These are phyloP conservation scores for Homolaphlyctis polyrhiza DNA, from an alignment of 371 early-diverging fungal genomes.

Conservation along the genomic window DNA sequence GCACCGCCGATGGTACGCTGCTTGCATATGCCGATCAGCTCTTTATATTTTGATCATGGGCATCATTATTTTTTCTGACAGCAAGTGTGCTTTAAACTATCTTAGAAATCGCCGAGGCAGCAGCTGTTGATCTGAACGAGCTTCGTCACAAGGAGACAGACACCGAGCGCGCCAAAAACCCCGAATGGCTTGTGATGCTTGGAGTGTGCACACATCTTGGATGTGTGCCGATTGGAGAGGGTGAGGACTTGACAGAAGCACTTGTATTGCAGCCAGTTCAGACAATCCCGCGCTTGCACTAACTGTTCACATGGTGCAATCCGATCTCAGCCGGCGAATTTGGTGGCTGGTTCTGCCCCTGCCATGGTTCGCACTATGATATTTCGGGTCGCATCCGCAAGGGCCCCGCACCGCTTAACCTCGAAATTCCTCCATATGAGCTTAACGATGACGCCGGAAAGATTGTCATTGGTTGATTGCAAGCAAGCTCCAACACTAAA, in stretches of 20 bases:
- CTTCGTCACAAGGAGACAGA: slow-evolving; percentile 92
- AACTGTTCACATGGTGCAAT: neutral
- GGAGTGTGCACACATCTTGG: slow-evolving; percentile 98
- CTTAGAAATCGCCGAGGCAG: slow-evolving; percentile 95
- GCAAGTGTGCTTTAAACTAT: too few relatives aligned
- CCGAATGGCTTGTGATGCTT: slow-evolving; percentile 95
- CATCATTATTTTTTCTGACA: too few relatives aligned
- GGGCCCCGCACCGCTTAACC: slow-evolving; percentile 97
- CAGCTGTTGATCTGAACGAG: slow-evolving; percentile 65
- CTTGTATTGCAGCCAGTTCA: neutral
- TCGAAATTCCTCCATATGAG: slow-evolving; percentile 86
- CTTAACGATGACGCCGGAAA: slow-evolving; percentile 19
- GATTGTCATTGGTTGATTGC: slow-evolving; percentile 6
- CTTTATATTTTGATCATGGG: too few relatives aligned
- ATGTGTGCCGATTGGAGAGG: slow-evolving; percentile 96
- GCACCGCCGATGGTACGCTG: slow-evolving; percentile 63
- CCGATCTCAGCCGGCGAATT: slow-evolving; percentile 89
- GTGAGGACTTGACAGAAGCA: slow-evolving; percentile 16
- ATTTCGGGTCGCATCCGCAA: slow-evolving; percentile 94
- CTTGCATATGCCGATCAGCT: too few relatives aligned
- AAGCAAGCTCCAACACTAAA: too few relatives aligned
- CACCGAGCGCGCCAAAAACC: slow-evolving; percentile 84
- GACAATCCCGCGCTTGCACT: neutral
- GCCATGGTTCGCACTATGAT: slow-evolving; percentile 97
- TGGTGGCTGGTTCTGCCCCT: slow-evolving; percentile 99